A percentile compares a stretch with the other conserved stretches of the same genome.
Evolutionary conservation across 2,329 filamentous ascomycete species (phyloP).

Genomic region (Cladophialophora immunda): DNA sequence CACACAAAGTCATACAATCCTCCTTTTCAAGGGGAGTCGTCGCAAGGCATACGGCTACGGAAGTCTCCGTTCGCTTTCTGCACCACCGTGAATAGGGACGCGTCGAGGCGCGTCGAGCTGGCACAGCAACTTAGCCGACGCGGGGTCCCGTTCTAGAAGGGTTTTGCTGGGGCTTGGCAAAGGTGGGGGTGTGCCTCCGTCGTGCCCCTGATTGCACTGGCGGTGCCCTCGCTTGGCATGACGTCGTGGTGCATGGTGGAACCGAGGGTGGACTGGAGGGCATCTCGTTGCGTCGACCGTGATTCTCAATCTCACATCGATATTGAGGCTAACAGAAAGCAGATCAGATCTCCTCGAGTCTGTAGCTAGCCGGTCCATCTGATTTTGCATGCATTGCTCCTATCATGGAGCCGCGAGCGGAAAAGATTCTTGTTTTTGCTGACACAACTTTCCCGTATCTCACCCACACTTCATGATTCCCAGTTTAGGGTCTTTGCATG

Average conservation of each 20-base stretch:
- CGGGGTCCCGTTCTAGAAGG: background rate
- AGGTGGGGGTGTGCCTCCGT: background rate
- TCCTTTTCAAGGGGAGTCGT: background rate
- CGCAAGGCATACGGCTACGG: background rate
- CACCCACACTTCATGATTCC: background rate
- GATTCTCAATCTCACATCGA: background rate
- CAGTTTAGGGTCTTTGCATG: background rate
- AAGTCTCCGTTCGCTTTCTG: background rate
- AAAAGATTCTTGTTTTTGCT: background rate
- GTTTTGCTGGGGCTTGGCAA: background rate
- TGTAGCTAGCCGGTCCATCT: background rate
- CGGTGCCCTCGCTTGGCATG: background rate
- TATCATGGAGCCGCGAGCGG: background rate
- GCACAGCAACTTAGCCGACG: slow-evolving; percentile 1
- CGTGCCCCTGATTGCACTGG: slow-evolving; percentile 2
- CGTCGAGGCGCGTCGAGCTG: background rate
- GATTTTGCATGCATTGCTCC: background rate
- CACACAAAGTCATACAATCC: background rate
- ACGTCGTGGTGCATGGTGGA: background rate
- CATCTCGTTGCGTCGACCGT: background rate
- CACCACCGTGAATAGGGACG: background rate
- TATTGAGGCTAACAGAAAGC: background rate
- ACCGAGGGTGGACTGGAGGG: background rate
- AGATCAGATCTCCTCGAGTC: background rate
- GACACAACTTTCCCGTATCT: background rate